Percentiles rank a stretch among this genome's conserved stretches.
Evolutionary conservation across 2,329 filamentous ascomycete species (phyloP).

Genomic region (Tothia fuscella): DNA sequence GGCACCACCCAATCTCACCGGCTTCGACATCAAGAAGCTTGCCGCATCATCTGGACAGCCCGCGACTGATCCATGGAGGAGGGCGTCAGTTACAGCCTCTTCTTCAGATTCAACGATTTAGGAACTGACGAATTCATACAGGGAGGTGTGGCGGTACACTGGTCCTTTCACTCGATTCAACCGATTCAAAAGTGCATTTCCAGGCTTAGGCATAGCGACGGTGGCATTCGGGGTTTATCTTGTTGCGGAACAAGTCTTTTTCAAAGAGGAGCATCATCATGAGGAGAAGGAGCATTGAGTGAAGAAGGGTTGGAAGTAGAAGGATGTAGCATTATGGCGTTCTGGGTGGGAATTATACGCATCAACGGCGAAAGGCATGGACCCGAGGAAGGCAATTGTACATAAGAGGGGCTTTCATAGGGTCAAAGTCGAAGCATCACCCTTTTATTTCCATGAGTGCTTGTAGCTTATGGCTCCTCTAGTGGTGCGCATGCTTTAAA

Average conservation of each 20-base stretch:
- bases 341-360: too few species aligned
- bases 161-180: slow-evolving; percentile 68
- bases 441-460: too few species aligned
- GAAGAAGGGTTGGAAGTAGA: not conserved
- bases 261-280: slow-evolving; percentile 7
- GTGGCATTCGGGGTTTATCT: slow-evolving; percentile 88
- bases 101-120: not conserved
- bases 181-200: slow-evolving; percentile 78
- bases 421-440: too few species aligned
- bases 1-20: slow-evolving; percentile 65
- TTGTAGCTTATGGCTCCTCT: too few species aligned
- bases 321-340: too few species aligned
- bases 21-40: slow-evolving; percentile 79
- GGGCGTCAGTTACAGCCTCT: slow-evolving; percentile 38
- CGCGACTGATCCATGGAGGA: slow-evolving; percentile 50
- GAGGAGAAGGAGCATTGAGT: slow-evolving; percentile 5
- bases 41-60: slow-evolving; percentile 54
- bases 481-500: too few species aligned
- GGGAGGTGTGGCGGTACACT: slow-evolving; percentile 89
- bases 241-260: slow-evolving; percentile 19
- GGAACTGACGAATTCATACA: slow-evolving; percentile 25
- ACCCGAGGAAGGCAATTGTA: too few species aligned
- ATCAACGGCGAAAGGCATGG: too few species aligned
- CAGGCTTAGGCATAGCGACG: slow-evolving; percentile 82
- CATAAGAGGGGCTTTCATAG: too few species aligned